Evolutionary conservation across 495 filamentous ascomycete genomes (phyloP).

Genomic region (Xylaria scruposa): DNA sequence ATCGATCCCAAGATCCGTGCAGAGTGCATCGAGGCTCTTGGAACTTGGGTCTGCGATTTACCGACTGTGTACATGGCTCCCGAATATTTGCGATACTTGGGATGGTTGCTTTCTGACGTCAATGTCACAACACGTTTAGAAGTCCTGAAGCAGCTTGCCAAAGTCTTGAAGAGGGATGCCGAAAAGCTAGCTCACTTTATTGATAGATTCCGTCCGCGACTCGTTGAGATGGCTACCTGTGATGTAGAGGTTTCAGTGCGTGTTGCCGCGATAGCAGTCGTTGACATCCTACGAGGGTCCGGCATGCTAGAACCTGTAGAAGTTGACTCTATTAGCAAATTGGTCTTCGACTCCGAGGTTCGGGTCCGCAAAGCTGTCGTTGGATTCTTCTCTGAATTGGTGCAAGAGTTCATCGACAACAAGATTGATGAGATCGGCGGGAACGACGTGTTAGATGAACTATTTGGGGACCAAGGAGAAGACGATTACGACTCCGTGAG

Average conservation of each 20-base stretch:
- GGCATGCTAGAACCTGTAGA: constrained; percentile 90
- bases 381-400: constrained; percentile 84
- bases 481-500: constrained; percentile 78
- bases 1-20: constrained; percentile 85
- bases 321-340: constrained; percentile 80
- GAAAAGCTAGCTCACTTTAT: constrained; percentile 84
- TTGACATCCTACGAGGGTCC: constrained; percentile 80
- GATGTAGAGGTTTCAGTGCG: constrained; percentile 82
- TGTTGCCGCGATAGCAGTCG: constrained; percentile 75
- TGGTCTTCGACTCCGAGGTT: constrained; percentile 86
- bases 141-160: constrained; percentile 79
- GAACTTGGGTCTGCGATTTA: constrained; percentile 82
- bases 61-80: constrained; percentile 88
- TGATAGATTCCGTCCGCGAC: constrained; percentile 82
- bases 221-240: constrained; percentile 89
- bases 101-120: constrained; percentile 90
- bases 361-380: constrained; percentile 86
- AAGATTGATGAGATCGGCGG: constrained; percentile 85
- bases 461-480: constrained; percentile 75
- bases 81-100: constrained; percentile 86
- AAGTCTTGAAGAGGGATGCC: constrained; percentile 79
- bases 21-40: constrained; percentile 83
- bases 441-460: constrained; percentile 60
- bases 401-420: constrained; percentile 79
- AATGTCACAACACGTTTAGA: constrained; percentile 71